Evolutionary conservation across 1,284 basidiomycete species (phyloP).

Genomic region (Omphalotus olearius): DNA sequence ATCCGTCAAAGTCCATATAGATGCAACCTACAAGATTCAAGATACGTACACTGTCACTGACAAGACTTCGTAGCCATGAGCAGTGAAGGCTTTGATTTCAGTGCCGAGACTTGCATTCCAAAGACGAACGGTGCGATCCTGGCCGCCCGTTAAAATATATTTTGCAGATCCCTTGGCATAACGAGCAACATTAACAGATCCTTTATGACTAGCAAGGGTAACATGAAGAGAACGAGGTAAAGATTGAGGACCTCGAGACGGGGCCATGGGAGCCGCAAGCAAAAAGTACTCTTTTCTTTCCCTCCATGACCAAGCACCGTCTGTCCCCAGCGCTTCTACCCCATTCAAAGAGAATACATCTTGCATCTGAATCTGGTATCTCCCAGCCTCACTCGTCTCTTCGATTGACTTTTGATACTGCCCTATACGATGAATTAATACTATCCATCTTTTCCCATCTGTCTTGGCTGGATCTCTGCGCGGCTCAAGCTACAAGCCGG

Average conservation of each 20-base stretch:
- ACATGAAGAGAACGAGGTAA: constrained; percentile 60
- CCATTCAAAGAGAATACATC: constrained; percentile 53
- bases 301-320: constrained; percentile 50
- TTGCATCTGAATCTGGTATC: constrained; percentile 14
- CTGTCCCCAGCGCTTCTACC: constrained; percentile 48
- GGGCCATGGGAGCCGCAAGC: constrained; percentile 44
- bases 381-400: constrained; percentile 8
- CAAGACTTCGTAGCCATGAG: constrained; percentile 93
- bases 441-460: constrained; percentile 71
- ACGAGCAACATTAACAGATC: constrained; percentile 77
- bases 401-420: constrained; percentile 43
- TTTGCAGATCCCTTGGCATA: constrained; percentile 85
- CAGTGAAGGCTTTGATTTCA: constrained; percentile 88
- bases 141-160: constrained; percentile 88
- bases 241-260: constrained; percentile 56
- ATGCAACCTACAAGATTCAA: constrained; percentile 9
- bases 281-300: constrained; percentile 4
- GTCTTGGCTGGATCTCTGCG: constrained; percentile 61
- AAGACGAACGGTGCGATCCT: constrained; percentile 85
- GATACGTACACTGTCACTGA: constrained; percentile 78
- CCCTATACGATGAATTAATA: constrained; percentile 71
- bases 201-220: constrained; percentile 65
- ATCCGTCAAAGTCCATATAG: constrained; percentile 6
- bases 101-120: constrained; percentile 86
- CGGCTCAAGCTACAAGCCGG: constrained; percentile 54